Evolutionary conservation across 2,329 filamentous ascomycete genomes (phyloP), one percentile per base, ranked within the genome.

Genomic region (Colletotrichum trifolii): DNA sequence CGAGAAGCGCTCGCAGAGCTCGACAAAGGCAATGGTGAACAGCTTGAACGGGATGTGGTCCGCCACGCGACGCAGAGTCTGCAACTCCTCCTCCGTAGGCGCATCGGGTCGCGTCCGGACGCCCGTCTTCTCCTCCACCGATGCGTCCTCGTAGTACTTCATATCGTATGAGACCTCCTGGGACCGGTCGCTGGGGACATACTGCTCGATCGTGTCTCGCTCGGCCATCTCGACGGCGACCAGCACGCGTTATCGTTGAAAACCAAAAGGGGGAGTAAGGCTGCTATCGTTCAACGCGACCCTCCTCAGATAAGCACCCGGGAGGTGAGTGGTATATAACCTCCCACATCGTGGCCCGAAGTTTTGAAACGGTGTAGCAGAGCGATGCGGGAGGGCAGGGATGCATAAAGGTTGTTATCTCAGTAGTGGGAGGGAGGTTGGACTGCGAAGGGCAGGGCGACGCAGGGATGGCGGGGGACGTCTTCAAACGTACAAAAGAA

Each of bases 1-100:
- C 3, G 87, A 89, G 75, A 91, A 91, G 39, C 90, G 87, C 76
- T 93, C 90, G 75, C 88, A 91, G 35, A 92, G 74, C 74, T 92
- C 89, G 47, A 91, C 82, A 63, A 91, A 87, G 2, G 87, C 88
- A 66, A 92, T 85, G 36, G 85, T 88, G 72, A 86, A 90, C 9
- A 87, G 79, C 40, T 81, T 83, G 77, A 83, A 82, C 1, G 87
- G 87, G 33, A 92, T 85, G 70, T 81, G 81, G 69, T 84, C 85
- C 9, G 85, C 77, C 1, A 89, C 81, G 67, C 85, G 85, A 35
- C 81, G 81, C 13, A 89, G 78, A 1, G 82, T 85, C 9, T 67
- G 70, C 52, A 87, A 67, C 46, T 89, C 85, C 67, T 85, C 82
- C n/a, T 79, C 77, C 4, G 83, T 84, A 4, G 83, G 83, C 4